Evolutionary conservation across 192 early-diverging fungal species (phyloP).

Genomic region (Obelidium mucronatum): DNA sequence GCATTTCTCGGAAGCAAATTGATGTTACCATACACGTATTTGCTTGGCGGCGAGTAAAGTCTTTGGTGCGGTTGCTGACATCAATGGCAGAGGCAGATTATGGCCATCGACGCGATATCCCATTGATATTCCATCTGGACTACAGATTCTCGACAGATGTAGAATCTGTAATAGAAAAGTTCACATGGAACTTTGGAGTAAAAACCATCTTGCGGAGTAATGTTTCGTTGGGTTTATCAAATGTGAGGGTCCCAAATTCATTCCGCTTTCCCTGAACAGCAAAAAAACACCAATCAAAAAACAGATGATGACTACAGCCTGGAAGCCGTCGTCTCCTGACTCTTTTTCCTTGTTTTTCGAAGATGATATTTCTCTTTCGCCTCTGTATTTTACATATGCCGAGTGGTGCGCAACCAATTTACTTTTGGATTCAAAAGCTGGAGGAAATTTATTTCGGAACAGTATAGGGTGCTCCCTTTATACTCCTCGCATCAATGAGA

Average conservation of each 20-base stretch:
- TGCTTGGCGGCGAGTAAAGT: slow-evolving; percentile 38
- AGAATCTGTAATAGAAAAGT: slow-evolving; percentile 7
- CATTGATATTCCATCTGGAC: slow-evolving; percentile 43
- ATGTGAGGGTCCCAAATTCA: background rate
- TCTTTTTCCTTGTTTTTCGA: slow-evolving; percentile 42
- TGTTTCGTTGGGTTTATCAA: background rate
- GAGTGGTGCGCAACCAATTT: slow-evolving; percentile 34
- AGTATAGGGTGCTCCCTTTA: slow-evolving; percentile 46
- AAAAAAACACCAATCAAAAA: too few species aligned
- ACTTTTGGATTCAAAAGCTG: background rate
- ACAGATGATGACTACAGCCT: slow-evolving; percentile 37
- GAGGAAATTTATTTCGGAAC: background rate
- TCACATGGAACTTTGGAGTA: slow-evolving; percentile 30
- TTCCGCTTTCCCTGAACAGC: too few species aligned
- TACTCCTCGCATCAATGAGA: slow-evolving; percentile 45
- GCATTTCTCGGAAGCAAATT: too few species aligned
- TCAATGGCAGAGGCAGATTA: slow-evolving; percentile 39
- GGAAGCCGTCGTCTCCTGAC: slow-evolving; percentile 20
- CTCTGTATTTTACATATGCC: slow-evolving; percentile 44
- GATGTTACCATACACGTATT: slow-evolving; percentile 36
- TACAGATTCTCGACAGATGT: slow-evolving; percentile 16
- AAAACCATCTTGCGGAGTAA: background rate
- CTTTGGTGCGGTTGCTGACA: slow-evolving; percentile 31
- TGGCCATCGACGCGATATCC: slow-evolving; percentile 9
- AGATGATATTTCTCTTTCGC: slow-evolving; percentile 46